Conservation (phyloP, 257 asterid species). For the Nicotiana attenuata region DNA sequence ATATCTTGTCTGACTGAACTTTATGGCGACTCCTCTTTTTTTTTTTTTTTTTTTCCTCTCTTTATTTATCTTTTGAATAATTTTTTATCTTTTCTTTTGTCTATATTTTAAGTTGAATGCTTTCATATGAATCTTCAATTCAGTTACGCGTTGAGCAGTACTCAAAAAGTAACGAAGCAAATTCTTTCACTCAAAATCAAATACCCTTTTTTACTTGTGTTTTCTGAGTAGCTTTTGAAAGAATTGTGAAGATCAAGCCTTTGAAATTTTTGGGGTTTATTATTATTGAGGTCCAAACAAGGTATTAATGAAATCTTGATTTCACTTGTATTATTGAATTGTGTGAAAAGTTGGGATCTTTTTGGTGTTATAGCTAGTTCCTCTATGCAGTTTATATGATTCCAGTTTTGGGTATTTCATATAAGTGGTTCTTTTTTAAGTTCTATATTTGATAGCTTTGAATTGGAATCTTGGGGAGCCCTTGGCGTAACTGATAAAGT, state of each 20-base stretch:
- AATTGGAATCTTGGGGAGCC: not conserved
- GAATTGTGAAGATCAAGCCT: not conserved
- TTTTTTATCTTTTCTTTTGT: not conserved
- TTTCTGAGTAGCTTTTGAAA: not conserved
- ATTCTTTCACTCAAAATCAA: not conserved
- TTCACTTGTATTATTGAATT: not conserved
- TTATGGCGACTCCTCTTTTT: not conserved
- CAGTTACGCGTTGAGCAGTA: not conserved
- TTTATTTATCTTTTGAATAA: not conserved
- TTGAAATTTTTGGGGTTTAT: not conserved
- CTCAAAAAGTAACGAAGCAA: not conserved
- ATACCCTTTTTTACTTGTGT: too few relatives aligned
- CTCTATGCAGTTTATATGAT: slow-evolving; percentile 11
- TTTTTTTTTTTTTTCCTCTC: too few relatives aligned
- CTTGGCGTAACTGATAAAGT: too few relatives aligned
- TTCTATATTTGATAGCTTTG: not conserved
- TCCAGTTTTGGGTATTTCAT: not conserved
- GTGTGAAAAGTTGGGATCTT: slow-evolving; percentile 23
- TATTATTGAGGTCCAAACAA: not conserved
- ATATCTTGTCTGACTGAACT: not conserved
- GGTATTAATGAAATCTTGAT: not conserved
- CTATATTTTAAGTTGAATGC: too few relatives aligned
- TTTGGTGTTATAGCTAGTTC: slow-evolving; percentile 10
- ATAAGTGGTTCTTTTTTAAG: not conserved
- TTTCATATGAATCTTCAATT: not conserved